These are phyloP conservation scores for Pichia membranifaciens DNA, from an alignment of 805 yeast genomes.

Conservation along the genomic window DNA sequence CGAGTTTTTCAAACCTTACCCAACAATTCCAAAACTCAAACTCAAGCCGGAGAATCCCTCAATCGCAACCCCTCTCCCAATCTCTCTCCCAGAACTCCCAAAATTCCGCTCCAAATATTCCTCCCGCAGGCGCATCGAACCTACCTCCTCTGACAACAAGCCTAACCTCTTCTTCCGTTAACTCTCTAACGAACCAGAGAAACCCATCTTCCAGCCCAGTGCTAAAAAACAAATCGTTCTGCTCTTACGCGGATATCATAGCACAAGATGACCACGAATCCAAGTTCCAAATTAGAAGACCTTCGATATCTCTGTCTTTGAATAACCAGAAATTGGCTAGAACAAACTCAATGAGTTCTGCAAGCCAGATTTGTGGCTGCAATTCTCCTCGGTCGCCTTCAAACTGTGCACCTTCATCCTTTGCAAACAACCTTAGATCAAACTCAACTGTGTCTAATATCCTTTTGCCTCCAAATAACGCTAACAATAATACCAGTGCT, in stretches of 20 bases:
- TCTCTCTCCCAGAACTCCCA: slow-evolving; percentile 3
- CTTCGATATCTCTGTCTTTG: slow-evolving; percentile 42
- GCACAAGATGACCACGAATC: slow-evolving; percentile 52
- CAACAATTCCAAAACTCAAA: slow-evolving; percentile 19
- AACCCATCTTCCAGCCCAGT: slow-evolving; percentile 12
- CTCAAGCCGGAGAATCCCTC: slow-evolving; percentile 6
- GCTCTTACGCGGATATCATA: slow-evolving; percentile 76
- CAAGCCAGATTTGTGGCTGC: slow-evolving; percentile 2
- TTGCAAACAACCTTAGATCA: not conserved
- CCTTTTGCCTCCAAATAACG: no score
- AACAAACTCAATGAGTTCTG: slow-evolving; percentile 23
- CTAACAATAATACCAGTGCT: no score
- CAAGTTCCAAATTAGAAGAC: slow-evolving; percentile 46
- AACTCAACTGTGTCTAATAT: no score
- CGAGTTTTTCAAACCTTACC: slow-evolving; percentile 25
- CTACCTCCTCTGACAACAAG: slow-evolving; percentile 10
- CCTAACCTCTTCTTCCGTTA: slow-evolving; percentile 3
- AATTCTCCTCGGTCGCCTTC: slow-evolving; percentile 18
- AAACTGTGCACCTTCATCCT: not conserved
- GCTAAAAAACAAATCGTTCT: slow-evolving; percentile 40
- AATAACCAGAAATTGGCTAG: slow-evolving; percentile 30
- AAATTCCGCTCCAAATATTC: not conserved
- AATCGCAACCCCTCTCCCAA: slow-evolving; percentile 9
- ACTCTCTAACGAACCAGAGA: slow-evolving; percentile 4
- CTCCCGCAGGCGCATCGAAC: not conserved